phyloP scores from a whole-genome alignment of 129 eudicot species.

The Smallanthus sonchifolius region DNA sequence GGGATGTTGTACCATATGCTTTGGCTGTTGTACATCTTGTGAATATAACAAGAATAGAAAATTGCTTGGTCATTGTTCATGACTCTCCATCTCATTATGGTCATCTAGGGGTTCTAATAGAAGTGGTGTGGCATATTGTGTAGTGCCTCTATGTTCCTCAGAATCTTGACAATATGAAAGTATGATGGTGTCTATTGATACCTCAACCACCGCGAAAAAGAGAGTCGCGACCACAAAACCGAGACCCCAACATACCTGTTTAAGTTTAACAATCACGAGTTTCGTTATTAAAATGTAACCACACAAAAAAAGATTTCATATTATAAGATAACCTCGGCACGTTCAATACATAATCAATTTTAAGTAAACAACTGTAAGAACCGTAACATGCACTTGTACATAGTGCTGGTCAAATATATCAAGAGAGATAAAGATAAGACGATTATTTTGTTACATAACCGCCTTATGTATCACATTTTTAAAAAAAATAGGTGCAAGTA shows the following conservation, averaged over 20 bases:
- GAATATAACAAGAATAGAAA: neutral
- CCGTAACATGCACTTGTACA: no score
- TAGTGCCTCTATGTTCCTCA: constrained; percentile 83
- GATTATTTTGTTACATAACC: no score
- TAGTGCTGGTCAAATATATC: no score
- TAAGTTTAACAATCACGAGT: constrained; percentile 9
- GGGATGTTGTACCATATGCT: constrained; percentile 7
- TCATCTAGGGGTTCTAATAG: constrained; percentile 62
- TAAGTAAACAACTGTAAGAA: no score
- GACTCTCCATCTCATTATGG: constrained; percentile 66
- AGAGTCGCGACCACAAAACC: constrained; percentile 82
- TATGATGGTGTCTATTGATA: constrained; percentile 83
- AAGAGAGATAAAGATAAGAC: no score
- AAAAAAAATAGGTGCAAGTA: no score
- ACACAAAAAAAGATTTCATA: neutral
- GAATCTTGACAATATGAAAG: constrained; percentile 93
- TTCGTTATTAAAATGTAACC: neutral
- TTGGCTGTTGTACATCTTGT: constrained; percentile 4
- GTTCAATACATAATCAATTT: no score
- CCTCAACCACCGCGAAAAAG: constrained; percentile 89
- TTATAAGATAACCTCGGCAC: neutral
- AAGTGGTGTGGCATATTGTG: constrained; percentile 87
- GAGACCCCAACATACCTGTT: constrained; percentile 81
- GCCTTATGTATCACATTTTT: no score
- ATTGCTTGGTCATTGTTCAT: constrained; percentile 44